phyloP scores from a whole-genome alignment of 2,329 filamentous ascomycete species.

The Pseudogymnoascus sp. region DNA sequence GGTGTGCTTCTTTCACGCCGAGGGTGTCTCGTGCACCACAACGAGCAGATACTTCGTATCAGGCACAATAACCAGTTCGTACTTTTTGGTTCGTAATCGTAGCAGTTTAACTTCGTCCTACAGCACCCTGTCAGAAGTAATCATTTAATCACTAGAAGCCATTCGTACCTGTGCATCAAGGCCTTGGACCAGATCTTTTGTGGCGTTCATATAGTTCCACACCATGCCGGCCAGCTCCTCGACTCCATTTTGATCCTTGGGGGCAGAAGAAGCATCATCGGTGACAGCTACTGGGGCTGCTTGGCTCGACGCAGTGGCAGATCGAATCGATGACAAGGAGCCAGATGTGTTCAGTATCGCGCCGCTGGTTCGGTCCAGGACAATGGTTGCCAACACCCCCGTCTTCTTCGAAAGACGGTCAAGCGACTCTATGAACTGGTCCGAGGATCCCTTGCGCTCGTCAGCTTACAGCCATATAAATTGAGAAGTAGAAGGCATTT shows the following conservation, averaged over 20 bases:
- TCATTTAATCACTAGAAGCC: conserved; percentile 11
- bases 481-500: background rate
- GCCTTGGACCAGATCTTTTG: conserved; percentile 62
- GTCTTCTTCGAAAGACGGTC: conserved; percentile 61
- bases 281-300: background rate
- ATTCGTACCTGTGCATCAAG: conserved; percentile 59
- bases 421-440: conserved; percentile 21
- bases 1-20: conserved; percentile 39
- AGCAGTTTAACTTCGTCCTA: conserved; percentile 72
- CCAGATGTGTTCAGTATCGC: conserved; percentile 70
- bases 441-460: background rate
- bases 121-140: background rate
- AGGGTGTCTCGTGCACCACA: conserved; percentile 74
- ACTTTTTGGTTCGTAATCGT: conserved; percentile 72
- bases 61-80: conserved; percentile 77
- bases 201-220: conserved; percentile 65
- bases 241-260: conserved; percentile 43
- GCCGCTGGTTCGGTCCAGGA: conserved; percentile 64
- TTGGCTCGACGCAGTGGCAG: conserved; percentile 18
- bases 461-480: conserved; percentile 2
- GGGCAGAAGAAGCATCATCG: conserved; percentile 10
- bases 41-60: conserved; percentile 73
- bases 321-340: conserved; percentile 47
- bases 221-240: conserved; percentile 71
- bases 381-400: conserved; percentile 70